Percentiles rank a stretch among this genome's conserved stretches.
These are phyloP conservation scores for Fusarium brachygibbosum DNA, from an alignment of 2,329 filamentous ascomycete species.

Conservation along the genomic window DNA sequence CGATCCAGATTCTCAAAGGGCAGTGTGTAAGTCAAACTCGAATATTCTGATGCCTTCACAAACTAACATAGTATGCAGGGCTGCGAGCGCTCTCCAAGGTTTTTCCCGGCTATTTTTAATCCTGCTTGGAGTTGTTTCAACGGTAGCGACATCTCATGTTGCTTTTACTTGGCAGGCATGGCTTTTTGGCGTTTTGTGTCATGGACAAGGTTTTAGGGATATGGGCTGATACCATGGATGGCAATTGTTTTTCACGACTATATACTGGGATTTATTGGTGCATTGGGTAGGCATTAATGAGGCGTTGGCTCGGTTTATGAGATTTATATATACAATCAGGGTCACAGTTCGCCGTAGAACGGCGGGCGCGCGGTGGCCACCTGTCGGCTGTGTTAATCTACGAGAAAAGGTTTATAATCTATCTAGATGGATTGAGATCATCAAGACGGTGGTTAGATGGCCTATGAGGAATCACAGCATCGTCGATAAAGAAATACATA, in stretches of 20 bases:
- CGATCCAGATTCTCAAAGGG: conserved; percentile 57
- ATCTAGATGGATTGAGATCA: not conserved
- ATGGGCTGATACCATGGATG: conserved; percentile 33
- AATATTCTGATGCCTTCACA: not conserved
- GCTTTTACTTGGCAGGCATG: conserved; percentile 45
- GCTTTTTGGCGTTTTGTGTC: conserved; percentile 50
- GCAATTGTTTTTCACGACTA: conserved; percentile 28
- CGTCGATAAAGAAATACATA: not conserved
- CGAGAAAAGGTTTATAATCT: not conserved
- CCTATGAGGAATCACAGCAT: not conserved
- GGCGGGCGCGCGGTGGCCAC: conserved; percentile 4
- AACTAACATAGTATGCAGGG: conserved; percentile 53
- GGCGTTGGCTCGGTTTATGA: conserved; percentile 36
- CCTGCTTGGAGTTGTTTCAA: conserved; percentile 12
- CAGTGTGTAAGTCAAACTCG: conserved; percentile 55
- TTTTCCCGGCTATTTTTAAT: conserved; percentile 58
- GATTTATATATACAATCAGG: conserved; percentile 14
- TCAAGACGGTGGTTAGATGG: not conserved
- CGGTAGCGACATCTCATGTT: conserved; percentile 31
- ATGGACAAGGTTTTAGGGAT: conserved; percentile 28
- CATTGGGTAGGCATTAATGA: conserved; percentile 40
- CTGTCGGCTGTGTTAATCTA: not conserved
- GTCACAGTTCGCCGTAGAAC: not conserved
- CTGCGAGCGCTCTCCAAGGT: conserved; percentile 59
- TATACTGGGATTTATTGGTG: conserved; percentile 28